Evolutionary conservation across 2,329 filamentous ascomycete species (phyloP), one percentile per base, ranked within the genome.

Genomic region (Aspergillus fumigatiaffinis): DNA sequence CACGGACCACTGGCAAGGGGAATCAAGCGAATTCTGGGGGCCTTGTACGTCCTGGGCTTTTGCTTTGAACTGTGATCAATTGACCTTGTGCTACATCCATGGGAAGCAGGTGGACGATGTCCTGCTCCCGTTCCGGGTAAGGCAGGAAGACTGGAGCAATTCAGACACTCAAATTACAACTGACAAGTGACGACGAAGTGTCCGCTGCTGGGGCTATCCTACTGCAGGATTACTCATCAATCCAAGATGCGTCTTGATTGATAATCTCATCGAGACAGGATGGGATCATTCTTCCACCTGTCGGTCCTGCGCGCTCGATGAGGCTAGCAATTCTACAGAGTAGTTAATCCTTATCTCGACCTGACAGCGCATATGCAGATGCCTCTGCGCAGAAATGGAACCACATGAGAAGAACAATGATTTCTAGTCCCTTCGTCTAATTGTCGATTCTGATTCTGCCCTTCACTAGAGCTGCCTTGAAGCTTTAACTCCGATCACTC

Each of bases 81-180:
- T 51, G 56, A 54, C 51, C 51, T 35, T 52, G 59, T 60, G 51
- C 32, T 32, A 60, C 55, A 44, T 26, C 26, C 17, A 25, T 26
- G 46, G 23, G 38, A 26, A 44, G 32, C 32, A 38, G 32, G 14
- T 38, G 14, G 32, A 38, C 6, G 32, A 17, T 38, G 14, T 38
- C 32, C 32, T 17, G 32, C 14, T 17, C 14, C 32, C 14, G 17
- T 38, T 38, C 2, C 6, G 14, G 6, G 32, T 17, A 38, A 38
- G 32, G 1, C 32, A 17, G 14, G 32, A 14, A 32, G 32, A 17
- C 32, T 38, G 32, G 32, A 38, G 14, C 14, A 38, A 17, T 35
- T 17, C 32, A 3, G 32, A 38, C 14, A 17, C 32, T 38, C 14
- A 38, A 38, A 5, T 38, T 6, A 38, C 14, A 7, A 38, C 5